Conservation (phyloP, 768 basidiomycete species). For the Xerocomus spinulosus region DNA sequence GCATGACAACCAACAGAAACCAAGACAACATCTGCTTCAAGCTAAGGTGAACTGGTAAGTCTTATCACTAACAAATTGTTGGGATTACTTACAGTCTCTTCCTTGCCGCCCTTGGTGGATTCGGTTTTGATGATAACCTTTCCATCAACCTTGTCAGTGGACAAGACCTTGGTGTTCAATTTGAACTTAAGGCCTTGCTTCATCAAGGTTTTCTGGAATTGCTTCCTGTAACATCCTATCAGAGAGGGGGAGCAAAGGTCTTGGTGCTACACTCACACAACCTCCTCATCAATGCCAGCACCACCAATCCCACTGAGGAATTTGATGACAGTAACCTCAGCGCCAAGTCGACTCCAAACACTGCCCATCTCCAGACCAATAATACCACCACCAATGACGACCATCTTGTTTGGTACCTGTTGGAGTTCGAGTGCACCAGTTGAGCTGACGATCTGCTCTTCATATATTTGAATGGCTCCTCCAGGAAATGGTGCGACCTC, state of each 20-base stretch:
- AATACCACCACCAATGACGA: constrained; percentile 96
- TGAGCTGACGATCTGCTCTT: constrained; percentile 92
- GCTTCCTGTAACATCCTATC: constrained; percentile 53
- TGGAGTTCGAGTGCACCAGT: constrained; percentile 88
- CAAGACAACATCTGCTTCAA: constrained; percentile 93
- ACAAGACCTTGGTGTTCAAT: constrained; percentile 38
- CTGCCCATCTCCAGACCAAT: constrained; percentile 98
- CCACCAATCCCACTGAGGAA: constrained; percentile 90
- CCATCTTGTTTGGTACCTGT: constrained; percentile 92
- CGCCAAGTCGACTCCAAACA: constrained; percentile 94
- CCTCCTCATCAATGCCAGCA: constrained; percentile 91
- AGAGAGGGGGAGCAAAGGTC: background rate
- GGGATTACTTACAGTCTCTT: constrained; percentile 61
- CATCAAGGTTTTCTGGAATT: constrained; percentile 83
- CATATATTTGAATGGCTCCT: constrained; percentile 89
- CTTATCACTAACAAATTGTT: background rate
- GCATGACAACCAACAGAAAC: constrained; percentile 95
- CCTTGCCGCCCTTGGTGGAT: constrained; percentile 88
- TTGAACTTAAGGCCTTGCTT: constrained; percentile 99
- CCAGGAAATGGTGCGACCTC: constrained; percentile 96
- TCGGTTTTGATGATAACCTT: constrained; percentile 84
- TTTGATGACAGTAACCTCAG: constrained; percentile 96
- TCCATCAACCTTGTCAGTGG: constrained; percentile 84
- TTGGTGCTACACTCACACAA: constrained; percentile 61
- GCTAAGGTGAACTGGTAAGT: constrained; percentile 33